Evolutionary conservation across 75 land plant genomes (phyloP).

Genomic region (Picea sitchensis): DNA sequence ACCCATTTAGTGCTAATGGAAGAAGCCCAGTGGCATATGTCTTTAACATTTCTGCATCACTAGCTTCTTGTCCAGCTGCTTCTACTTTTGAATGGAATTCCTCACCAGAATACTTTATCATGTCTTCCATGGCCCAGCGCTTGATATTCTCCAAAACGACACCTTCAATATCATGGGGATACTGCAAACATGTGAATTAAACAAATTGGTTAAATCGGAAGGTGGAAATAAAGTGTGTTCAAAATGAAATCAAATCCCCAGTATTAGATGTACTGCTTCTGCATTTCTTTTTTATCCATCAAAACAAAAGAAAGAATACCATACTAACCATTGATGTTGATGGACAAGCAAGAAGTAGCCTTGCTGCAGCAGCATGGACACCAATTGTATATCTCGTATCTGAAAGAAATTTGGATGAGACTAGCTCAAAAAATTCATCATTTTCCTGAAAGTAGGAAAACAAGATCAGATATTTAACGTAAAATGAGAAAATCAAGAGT

Average conservation of each 20-base stretch:
- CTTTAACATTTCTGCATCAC: constrained; percentile 74
- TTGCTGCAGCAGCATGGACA: constrained; percentile 80
- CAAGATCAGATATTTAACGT: not conserved
- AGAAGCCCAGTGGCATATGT: constrained; percentile 91
- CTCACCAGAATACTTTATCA: constrained; percentile 24
- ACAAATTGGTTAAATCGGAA: not conserved
- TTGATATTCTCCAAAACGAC: constrained; percentile 68
- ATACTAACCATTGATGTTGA: constrained; percentile 71
- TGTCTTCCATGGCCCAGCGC: constrained; percentile 76
- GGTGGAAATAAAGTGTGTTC: not conserved
- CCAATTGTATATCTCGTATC: constrained; percentile 60
- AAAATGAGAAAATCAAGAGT: not conserved
- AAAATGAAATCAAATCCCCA: not conserved
- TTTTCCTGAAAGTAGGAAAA: constrained; percentile 64
- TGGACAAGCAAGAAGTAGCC: constrained; percentile 76
- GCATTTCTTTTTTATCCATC: not conserved
- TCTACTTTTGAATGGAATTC: constrained; percentile 26
- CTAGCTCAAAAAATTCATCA: constrained; percentile 90
- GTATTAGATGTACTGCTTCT: not conserved
- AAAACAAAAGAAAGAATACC: not conserved
- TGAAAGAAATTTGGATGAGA: constrained; percentile 71
- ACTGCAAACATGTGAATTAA: constrained; percentile 48
- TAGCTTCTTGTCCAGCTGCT: constrained; percentile 24
- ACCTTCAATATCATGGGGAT: constrained; percentile 91
- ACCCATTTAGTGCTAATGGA: constrained; percentile 71